Base-by-base conservation (phyloP, 2,329 filamentous ascomycete species). In the Aspergillus quadrilineatus region DNA sequence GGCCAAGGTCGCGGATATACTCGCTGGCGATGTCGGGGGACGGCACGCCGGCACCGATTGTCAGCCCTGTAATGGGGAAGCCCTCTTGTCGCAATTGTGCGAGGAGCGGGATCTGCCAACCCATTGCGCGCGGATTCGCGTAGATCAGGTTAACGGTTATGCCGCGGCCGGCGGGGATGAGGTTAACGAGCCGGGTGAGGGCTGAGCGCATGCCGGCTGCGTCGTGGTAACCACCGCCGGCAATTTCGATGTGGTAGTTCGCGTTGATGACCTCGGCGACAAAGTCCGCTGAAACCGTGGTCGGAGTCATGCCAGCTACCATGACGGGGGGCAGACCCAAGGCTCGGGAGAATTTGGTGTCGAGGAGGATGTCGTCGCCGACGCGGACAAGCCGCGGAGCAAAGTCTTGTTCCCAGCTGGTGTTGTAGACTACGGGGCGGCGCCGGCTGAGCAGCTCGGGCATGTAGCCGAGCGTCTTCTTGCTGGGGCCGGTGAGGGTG, bases 401-500 rank as follows among this genome's bases (percentile, higher is more conserved):
- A 70, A 92, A 92, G 73, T 95, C 90, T 74, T 93, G 92, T 56
- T 96, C 90, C 93, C 93, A 97, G 74, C 97, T 53, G 89, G 45
- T 28, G 90, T 87, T 50, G 91, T 90, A 94, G 69, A 99, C 89
- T 5, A 94, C 92, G 68, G 97, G 86, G 70, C 96, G 90, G 71
- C 99, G 94, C 56, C 94, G 89, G 72, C 97, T 93, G 67, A 99
- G 99, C 51, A 99, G 82, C 77, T 99, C 94, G 1, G 93, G 89
- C 82, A 97, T 97, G 82, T 97, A 99, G 53, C 94, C 94, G 60
- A 99, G 88, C 75, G 97, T 94, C 34, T 84, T 81, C 34, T 84
- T 81, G 58, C 95, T 89, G 17, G 92, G 92, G 52, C 93, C 93
- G 67, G 92, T 89, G 67, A 99, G 89, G n/a, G 91, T 85, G 62